Percentiles rank a stretch among this genome's conserved stretches.
These are phyloP conservation scores for Olyra latifolia DNA, from an alignment of 176 grass and related monocot species.

Conservation along the genomic window DNA sequence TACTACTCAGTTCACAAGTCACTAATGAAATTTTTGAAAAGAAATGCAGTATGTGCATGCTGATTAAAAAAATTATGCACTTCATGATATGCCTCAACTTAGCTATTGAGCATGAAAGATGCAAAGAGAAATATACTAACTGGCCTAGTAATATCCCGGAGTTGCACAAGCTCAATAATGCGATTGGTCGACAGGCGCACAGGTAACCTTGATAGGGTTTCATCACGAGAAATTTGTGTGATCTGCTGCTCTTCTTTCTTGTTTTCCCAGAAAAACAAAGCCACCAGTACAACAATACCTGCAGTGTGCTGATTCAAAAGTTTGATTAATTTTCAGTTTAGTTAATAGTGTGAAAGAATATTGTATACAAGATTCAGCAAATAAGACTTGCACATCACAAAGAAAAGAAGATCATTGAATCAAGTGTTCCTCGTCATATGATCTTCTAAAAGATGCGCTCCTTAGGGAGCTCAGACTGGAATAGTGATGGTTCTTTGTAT, in stretches of 20 bases:
- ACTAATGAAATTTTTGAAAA: background rate
- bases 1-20: slow-evolving; percentile 49
- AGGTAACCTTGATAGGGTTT: slow-evolving; percentile 93
- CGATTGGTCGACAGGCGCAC: slow-evolving; percentile 81
- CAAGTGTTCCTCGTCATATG: background rate
- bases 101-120: background rate
- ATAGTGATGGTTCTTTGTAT: background rate
- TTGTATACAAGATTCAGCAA: background rate
- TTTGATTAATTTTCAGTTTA: slow-evolving; percentile 55
- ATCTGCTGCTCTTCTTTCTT: slow-evolving; percentile 96
- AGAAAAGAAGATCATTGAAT: background rate
- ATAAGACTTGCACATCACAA: background rate
- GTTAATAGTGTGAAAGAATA: background rate
- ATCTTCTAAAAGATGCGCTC: slow-evolving; percentile 17
- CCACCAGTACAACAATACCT: slow-evolving; percentile 91
- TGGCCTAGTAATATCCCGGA: slow-evolving; percentile 80
- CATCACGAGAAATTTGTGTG: slow-evolving; percentile 83
- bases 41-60: background rate
- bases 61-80: background rate
- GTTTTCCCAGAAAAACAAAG: slow-evolving; percentile 93
- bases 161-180: slow-evolving; percentile 85
- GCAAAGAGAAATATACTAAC: slow-evolving; percentile 69
- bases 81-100: slow-evolving; percentile 5
- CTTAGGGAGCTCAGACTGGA: background rate
- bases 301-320: slow-evolving; percentile 80